These are phyloP conservation scores for Alternaria sp. DNA, from an alignment of 2,329 filamentous ascomycete genomes.

Conservation along the genomic window DNA sequence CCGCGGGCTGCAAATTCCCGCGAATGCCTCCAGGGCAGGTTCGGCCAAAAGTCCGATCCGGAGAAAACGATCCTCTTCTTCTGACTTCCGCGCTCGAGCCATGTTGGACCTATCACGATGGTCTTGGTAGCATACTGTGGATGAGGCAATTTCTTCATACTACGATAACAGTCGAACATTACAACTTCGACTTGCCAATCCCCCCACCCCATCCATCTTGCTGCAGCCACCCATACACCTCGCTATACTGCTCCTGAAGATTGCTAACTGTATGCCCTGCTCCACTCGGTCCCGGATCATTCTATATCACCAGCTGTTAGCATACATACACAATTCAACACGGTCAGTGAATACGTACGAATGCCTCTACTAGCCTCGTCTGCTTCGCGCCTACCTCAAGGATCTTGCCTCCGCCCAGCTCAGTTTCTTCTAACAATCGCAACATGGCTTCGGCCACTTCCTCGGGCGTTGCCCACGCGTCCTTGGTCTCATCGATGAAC, in stretches of 20 bases:
- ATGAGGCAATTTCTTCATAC: neutral
- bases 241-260: slow-evolving; percentile 52
- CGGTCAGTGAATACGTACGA: slow-evolving; percentile 26
- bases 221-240: slow-evolving; percentile 60
- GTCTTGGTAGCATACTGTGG: neutral
- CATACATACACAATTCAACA: neutral
- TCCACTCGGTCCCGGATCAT: slow-evolving; percentile 63
- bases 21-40: neutral
- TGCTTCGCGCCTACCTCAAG: slow-evolving; percentile 64
- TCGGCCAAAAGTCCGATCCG: neutral
- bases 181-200: slow-evolving; percentile 24
- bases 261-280: slow-evolving; percentile 60
- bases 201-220: slow-evolving; percentile 64
- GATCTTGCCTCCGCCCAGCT: slow-evolving; percentile 58
- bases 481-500: slow-evolving; percentile 58
- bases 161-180: neutral
- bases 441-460: slow-evolving; percentile 69
- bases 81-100: neutral
- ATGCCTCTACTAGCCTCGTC: slow-evolving; percentile 60
- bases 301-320: slow-evolving; percentile 25
- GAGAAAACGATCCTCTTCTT: neutral
- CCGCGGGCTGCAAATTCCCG: neutral
- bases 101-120: neutral
- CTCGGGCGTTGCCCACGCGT: slow-evolving; percentile 68
- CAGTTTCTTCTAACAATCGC: slow-evolving; percentile 61